Evolutionary conservation across 192 early-diverging fungal genomes (phyloP).

Genomic region (Podochytrium sp.): DNA sequence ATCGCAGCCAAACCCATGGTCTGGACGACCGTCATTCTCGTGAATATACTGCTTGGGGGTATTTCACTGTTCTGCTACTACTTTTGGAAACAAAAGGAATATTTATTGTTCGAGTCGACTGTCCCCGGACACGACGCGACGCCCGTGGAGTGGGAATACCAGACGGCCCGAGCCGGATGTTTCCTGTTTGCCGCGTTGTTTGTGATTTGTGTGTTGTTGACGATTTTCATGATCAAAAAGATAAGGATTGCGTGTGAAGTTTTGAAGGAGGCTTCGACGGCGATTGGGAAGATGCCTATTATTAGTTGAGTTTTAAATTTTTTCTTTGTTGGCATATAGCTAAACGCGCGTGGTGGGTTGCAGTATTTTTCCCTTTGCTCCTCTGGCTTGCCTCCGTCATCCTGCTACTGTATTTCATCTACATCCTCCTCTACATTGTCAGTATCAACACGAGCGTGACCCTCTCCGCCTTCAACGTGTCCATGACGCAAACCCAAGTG

Average conservation of each 20-base stretch:
- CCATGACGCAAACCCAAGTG: slow-evolving; percentile 6
- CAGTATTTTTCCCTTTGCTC: slow-evolving; percentile 43
- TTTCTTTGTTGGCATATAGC: neutral
- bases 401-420: slow-evolving; percentile 38
- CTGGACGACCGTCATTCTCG: slow-evolving; percentile 43
- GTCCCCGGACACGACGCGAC: slow-evolving; percentile 13
- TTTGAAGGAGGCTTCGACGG: slow-evolving; percentile 51
- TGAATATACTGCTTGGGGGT: slow-evolving; percentile 39
- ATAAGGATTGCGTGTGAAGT: slow-evolving; percentile 57
- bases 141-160: slow-evolving; percentile 10
- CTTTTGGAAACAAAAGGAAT: slow-evolving; percentile 39
- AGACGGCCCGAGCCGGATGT: neutral
- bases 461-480: slow-evolving; percentile 23
- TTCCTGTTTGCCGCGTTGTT: slow-evolving; percentile 37
- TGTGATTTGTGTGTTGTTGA: slow-evolving; percentile 45
- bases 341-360: too few species aligned
- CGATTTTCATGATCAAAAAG: slow-evolving; percentile 49
- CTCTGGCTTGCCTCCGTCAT: slow-evolving; percentile 20
- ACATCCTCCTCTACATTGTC: slow-evolving; percentile 33
- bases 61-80: slow-evolving; percentile 39
- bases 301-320: slow-evolving; percentile 35
- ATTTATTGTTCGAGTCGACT: slow-evolving; percentile 16
- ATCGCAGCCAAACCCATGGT: slow-evolving; percentile 42
- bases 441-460: slow-evolving; percentile 31
- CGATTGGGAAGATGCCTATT: slow-evolving; percentile 50